Base-by-base conservation (phyloP, 208 protist genomes). In the Porcisia deanei region DNA sequence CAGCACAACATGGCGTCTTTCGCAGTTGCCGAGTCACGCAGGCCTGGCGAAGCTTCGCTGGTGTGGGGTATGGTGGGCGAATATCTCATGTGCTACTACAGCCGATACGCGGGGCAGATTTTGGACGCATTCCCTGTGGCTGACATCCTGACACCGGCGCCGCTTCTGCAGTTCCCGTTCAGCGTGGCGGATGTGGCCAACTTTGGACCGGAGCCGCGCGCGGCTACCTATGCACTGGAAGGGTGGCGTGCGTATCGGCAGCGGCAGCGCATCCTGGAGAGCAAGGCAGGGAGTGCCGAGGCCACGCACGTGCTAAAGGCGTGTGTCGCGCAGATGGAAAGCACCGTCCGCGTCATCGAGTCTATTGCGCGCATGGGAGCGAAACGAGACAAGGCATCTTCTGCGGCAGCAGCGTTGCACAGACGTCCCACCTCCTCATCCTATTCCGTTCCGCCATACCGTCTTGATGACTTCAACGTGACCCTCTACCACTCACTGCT, bases 1-100 rank as follows among this genome's bases (percentile, higher is more conserved):
- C 82, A 30, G 9, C 73, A 83, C 37, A 57, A 25, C 63, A 69
- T 82, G 45, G 77, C 58, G 20, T 71, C 77, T 20, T 76, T 84
- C 49, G 74, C 75, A 14, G 70, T 79, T 3, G 80, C 75, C 3
- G 74, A 84, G 59, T 75, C 80, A 14, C 66, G 61, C 49, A 47
- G 55, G n/a, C 64, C 80, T 12, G 63, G 25, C 8, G 80, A 73
- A 57, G 43, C 61, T 39, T 72, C 75, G 25, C 70, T 94, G 55
- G 88, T 95, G 41, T 97, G 93, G 93, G 91, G 88, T 39, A 95
- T 93, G 89, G 30, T 94, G 39, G 77, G 78, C 1, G 85, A 94
- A 76, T 95, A 92, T 70, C 54, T 97, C 3, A 80, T 92, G 64
- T 81, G 91, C 70, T 97, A 97, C 77, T 93, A 92, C 67, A 77